These are phyloP conservation scores for Coriolopsis trogii DNA, from an alignment of 1,284 basidiomycete species.

Conservation along the genomic window DNA sequence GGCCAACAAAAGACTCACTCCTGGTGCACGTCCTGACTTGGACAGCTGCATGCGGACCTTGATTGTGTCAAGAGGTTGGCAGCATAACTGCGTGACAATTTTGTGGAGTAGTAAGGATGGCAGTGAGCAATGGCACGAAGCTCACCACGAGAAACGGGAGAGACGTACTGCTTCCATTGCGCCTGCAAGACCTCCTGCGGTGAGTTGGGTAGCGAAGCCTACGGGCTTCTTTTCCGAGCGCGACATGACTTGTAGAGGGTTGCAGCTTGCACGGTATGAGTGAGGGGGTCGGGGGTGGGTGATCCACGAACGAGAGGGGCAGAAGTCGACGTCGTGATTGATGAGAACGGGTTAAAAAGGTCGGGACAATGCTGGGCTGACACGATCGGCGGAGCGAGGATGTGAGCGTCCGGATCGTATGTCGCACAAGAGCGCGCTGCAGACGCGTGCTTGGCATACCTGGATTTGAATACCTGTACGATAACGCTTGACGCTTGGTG, in stretches of 20 bases:
- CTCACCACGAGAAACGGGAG: neutral
- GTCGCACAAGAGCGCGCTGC: neutral
- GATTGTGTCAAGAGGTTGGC: slow-evolving; percentile 93
- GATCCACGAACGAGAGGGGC: neutral
- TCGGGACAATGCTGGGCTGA: neutral
- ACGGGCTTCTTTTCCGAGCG: slow-evolving; percentile 71
- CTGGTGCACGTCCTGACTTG: slow-evolving; percentile 72
- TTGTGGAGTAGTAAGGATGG: neutral
- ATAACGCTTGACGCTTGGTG: neutral
- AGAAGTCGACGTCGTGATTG: neutral
- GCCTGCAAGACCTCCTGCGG: slow-evolving; percentile 90
- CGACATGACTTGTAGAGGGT: slow-evolving; percentile 47
- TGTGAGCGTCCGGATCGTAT: neutral
- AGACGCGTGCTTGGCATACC: neutral
- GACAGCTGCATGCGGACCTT: slow-evolving; percentile 99
- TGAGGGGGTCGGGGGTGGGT: neutral
- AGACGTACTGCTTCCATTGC: slow-evolving; percentile 85
- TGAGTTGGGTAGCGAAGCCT: slow-evolving; percentile 87
- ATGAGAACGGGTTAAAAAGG: neutral
- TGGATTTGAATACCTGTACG: neutral
- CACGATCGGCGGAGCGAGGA: neutral
- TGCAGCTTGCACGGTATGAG: neutral
- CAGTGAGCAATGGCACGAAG: neutral
- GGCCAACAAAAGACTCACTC: slow-evolving; percentile 57
- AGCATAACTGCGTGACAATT: slow-evolving; percentile 54